Base-by-base conservation (phyloP, 2,329 filamentous ascomycete species). In the Harringtonia aguacate region DNA sequence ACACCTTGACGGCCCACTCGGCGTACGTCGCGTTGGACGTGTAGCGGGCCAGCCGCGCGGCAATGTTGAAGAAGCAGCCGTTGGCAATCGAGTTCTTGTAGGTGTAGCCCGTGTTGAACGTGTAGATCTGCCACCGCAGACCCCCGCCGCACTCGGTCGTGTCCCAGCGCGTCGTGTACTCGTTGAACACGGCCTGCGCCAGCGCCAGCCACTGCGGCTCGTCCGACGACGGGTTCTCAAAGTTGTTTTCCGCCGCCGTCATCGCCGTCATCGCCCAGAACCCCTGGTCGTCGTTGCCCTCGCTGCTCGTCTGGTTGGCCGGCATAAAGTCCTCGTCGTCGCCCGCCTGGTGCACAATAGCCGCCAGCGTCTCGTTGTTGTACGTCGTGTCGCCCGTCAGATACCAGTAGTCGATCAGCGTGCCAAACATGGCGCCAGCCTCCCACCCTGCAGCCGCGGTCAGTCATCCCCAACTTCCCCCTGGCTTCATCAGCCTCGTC, bases 261-360 rank as follows among this genome's bases (percentile, higher is more conserved):
- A 94, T 84, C 48, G 81, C 84, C 1, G 86, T 77, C 68, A 92
- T 73, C n/a, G 76, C 84, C 86, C 86, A 94, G 63, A 92, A 90
- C 7, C 84, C 81, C 60, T 86, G 83, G 53, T 86, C 83, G 50
- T 87, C 83, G 61, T 86, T 86, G 50, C 81, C 81, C 48, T 73
- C 61, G 2, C 70, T 72, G 39, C 66, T 61, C 8, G 76, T 79
- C 59, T 81, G 77, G 59, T 81, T 82, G n/a, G 59, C 56, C 4
- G 81, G 81, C 78, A 83, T 81, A 57, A 71, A 84, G 56, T 84
- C 75, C 13, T 59, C 55, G 48, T 76, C 69, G n/a, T 69, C 61
- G 33, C 77, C 75, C 29, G 66, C 69, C 57, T 84, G 81, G 54
- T 79, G 75, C 8, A 76, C 53, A 53, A 85, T 55, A 2, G 72